Evolutionary conservation across 495 filamentous ascomycete species (phyloP).

Genomic region (Penicillium mononematosum): DNA sequence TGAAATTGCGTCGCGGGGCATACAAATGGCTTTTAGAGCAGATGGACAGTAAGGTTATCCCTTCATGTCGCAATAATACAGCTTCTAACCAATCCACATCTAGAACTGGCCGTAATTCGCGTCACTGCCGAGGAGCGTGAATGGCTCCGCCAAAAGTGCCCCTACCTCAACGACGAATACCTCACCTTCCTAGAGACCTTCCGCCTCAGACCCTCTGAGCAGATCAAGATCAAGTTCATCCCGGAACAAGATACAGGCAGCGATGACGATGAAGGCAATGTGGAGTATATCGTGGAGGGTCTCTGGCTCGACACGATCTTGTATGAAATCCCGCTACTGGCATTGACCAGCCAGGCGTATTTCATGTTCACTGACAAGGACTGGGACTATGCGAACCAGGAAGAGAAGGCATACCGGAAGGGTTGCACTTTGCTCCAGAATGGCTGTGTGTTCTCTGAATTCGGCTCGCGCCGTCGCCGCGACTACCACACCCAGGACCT

Average conservation of each 20-base stretch:
- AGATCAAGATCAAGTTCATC: conserved; percentile 69
- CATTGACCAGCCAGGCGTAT: conserved; percentile 90
- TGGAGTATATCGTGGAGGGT: conserved; percentile 72
- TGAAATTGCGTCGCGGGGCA: conserved; percentile 80
- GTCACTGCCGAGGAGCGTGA: conserved; percentile 73
- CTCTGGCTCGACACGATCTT: conserved; percentile 94
- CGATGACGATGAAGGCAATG: conserved; percentile 68
- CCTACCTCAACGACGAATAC: conserved; percentile 76
- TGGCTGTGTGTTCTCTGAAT: conserved; percentile 90
- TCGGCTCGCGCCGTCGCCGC: conserved; percentile 81
- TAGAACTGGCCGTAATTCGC: conserved; percentile 75
- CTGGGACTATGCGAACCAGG: conserved; percentile 82
- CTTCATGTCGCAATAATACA: not conserved
- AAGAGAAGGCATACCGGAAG: conserved; percentile 78
- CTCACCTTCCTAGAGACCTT: conserved; percentile 78
- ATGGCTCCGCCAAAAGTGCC: conserved; percentile 76
- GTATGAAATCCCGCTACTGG: conserved; percentile 93
- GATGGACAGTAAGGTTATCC: conserved; percentile 61
- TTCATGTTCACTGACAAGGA: conserved; percentile 92
- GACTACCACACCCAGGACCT: conserved; percentile 95
- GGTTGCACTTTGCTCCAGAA: conserved; percentile 70
- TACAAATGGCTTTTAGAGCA: conserved; percentile 84
- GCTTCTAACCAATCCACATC: not conserved
- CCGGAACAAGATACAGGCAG: conserved; percentile 63
- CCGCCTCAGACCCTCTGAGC: conserved; percentile 72